phyloP scores from a whole-genome alignment of 257 asterid genomes.

The Thymus quinquecostatus region DNA sequence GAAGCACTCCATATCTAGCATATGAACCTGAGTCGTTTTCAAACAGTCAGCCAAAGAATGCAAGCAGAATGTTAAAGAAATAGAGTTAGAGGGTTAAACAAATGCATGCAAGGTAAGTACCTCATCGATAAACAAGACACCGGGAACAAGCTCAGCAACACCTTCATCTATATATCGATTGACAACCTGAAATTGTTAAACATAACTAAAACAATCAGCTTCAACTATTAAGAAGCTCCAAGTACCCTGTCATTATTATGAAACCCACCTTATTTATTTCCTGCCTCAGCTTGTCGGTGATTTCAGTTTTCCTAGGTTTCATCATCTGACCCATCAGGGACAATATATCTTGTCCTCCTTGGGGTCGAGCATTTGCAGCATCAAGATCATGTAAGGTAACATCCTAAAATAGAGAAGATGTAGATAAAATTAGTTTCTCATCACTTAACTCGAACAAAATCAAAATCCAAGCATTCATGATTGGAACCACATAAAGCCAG shows the following conservation, averaged over 20 bases:
- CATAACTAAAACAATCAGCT: conserved; percentile 7
- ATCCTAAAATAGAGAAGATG: conserved; percentile 48
- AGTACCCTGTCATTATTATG: background rate
- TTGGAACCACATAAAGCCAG: conserved; percentile 5
- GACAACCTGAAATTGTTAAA: conserved; percentile 60
- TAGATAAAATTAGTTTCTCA: background rate
- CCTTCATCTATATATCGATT: conserved; percentile 94
- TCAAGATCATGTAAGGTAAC: conserved; percentile 95
- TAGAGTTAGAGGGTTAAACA: background rate
- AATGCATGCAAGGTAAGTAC: conserved; percentile 35
- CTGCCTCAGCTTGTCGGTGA: conserved; percentile 88
- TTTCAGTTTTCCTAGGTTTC: conserved; percentile 98
- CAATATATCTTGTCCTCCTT: conserved; percentile 98
- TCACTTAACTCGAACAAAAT: background rate
- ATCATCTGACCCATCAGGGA: conserved; percentile 98
- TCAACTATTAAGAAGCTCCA: conserved; percentile 4
- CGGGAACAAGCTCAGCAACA: conserved; percentile 95
- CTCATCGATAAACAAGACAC: conserved; percentile 94
- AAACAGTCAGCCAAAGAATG: conserved; percentile 19
- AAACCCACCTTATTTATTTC: conserved; percentile 85
- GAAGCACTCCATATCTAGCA: conserved; percentile 97
- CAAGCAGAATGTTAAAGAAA: background rate
- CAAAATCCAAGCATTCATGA: background rate
- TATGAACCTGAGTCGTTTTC: conserved; percentile 66
- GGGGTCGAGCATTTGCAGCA: conserved; percentile 98